phyloP scores from a whole-genome alignment of 1,284 basidiomycete genomes.

The Boletus semigastroideus region DNA sequence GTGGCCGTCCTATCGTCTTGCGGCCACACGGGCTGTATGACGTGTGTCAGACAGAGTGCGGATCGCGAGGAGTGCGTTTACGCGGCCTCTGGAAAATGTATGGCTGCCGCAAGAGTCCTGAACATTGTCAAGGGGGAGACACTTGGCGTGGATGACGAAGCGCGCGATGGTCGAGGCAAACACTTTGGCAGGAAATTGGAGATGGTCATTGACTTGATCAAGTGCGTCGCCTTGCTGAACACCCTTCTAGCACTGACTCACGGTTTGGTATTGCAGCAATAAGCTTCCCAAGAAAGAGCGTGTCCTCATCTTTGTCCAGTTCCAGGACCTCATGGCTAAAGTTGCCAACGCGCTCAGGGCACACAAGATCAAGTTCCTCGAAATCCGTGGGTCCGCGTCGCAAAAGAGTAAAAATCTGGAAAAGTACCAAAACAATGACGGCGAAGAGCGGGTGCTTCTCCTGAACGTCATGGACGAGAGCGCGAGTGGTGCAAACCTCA shows the following conservation, averaged over 20 bases:
- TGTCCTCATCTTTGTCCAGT: conserved; percentile 91
- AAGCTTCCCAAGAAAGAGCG: conserved; percentile 75
- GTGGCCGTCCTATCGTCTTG: conserved; percentile 87
- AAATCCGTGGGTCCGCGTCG: conserved; percentile 79
- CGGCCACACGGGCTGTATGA: conserved; percentile 81
- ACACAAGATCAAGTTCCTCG: conserved; percentile 74
- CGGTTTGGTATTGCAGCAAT: conserved; percentile 43
- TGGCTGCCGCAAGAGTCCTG: conserved; percentile 66
- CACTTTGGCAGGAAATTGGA: conserved; percentile 91
- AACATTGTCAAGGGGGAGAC: conserved; percentile 84
- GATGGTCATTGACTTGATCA: conserved; percentile 79
- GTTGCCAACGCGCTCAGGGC: conserved; percentile 79
- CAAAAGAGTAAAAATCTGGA: conserved; percentile 80
- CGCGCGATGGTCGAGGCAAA: conserved; percentile 68
- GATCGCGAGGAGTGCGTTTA: conserved; percentile 82
- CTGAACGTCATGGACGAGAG: conserved; percentile 93
- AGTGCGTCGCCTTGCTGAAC: conserved; percentile 45
- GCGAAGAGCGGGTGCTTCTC: conserved; percentile 77
- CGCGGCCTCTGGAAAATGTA: conserved; percentile 64
- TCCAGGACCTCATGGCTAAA: conserved; percentile 89
- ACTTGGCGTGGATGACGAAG: conserved; percentile 80
- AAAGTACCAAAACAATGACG: conserved; percentile 76
- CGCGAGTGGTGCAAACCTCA: conserved; percentile 91
- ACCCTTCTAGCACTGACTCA: conserved; percentile 7
- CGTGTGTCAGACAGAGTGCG: conserved; percentile 71